Base-by-base conservation (phyloP, 1,284 basidiomycete genomes). In the Amylostereum chailletii region DNA sequence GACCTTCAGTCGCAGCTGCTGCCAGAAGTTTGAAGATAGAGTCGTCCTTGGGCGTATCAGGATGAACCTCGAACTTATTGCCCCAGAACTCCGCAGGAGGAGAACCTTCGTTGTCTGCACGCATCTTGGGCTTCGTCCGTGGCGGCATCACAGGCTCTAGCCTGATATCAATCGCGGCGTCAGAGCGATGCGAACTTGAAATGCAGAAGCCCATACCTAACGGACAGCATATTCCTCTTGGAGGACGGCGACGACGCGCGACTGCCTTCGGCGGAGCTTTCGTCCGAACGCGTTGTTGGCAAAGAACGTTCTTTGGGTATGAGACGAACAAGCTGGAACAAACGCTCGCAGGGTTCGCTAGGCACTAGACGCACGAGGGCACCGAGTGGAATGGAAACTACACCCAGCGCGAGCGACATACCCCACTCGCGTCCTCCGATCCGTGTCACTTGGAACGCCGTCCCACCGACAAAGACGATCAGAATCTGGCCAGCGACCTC, bases 381-480 rank as follows among this genome's bases (percentile, higher is more conserved):
- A 49, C 92, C 96, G 57, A 97, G 73, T 2, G 94, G 95, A 53
- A 97, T 80, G 5, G 95, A 87, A 45, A 94, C 76, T 48, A 88
- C 60, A 39, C 95, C 96, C 45, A 96, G 77, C 29, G 88, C 83
- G 48, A 99, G 71, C 1, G 90, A 90, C 56, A 98, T 92, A 46
- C 81, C 94, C 96, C 96, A 99, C 65, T 96, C 91, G 39, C 79
- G 80, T 32, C 86, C 90, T 45, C 70, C 70, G 47, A 98, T 83
- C 3, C 64, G 73, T 1, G 80, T 84, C n/a, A 98, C 95, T 60
- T 87, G 83, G 76, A 99, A 98, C 0, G 94, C 94, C 3, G 86
- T 78, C 33, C 90, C 90, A 51, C 94, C 95, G 47, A 97, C 76
- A 60, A 93, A 93, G 52, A 97, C 86, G 56, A 99, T 95, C 49